Percentiles rank a stretch among this genome's conserved stretches.
Conservation (phyloP, 495 filamentous ascomycete genomes). For the Trypethelium eluteriae region DNA sequence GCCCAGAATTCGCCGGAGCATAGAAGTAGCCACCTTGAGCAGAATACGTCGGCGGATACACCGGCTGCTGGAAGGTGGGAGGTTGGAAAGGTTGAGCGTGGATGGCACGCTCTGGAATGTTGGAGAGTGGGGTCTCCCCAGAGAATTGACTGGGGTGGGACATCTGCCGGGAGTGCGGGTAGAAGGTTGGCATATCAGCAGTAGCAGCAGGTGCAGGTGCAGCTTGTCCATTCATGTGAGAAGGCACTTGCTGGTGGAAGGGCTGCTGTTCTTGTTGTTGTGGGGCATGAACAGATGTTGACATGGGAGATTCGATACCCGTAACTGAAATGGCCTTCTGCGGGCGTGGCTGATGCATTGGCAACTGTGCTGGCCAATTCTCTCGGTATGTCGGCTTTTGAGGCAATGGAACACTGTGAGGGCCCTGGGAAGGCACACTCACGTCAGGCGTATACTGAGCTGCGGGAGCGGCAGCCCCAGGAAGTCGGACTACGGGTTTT, state of each 20-base stretch:
- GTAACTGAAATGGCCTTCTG: conserved; percentile 92
- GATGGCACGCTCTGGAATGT: conserved; percentile 89
- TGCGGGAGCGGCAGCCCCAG: conserved; percentile 36
- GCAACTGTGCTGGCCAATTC: conserved; percentile 63
- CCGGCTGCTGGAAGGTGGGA: conserved; percentile 37
- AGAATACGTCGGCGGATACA: conserved; percentile 53
- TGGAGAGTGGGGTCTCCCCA: conserved; percentile 78
- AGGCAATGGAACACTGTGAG: conserved; percentile 40
- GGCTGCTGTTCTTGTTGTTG: conserved; percentile 72
- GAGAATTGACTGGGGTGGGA: conserved; percentile 73
- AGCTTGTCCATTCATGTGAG: conserved; percentile 52
- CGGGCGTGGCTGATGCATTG: conserved; percentile 93
- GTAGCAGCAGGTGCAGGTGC: conserved; percentile 39
- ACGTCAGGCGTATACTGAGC: conserved; percentile 22
- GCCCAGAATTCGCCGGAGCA: conserved; percentile 23
- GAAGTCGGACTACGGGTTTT: conserved; percentile 80
- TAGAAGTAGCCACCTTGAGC: conserved; percentile 42
- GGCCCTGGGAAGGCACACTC: neutral
- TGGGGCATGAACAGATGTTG: conserved; percentile 58
- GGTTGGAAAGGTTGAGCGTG: conserved; percentile 91
- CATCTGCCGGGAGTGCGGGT: conserved; percentile 55
- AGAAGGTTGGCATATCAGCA: conserved; percentile 21
- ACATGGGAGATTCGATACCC: conserved; percentile 82
- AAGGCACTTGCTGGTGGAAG: conserved; percentile 84
- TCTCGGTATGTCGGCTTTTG: conserved; percentile 72